Conservation (phyloP, 2,329 filamentous ascomycete genomes). For the Sporothrix brunneoviolacea region DNA sequence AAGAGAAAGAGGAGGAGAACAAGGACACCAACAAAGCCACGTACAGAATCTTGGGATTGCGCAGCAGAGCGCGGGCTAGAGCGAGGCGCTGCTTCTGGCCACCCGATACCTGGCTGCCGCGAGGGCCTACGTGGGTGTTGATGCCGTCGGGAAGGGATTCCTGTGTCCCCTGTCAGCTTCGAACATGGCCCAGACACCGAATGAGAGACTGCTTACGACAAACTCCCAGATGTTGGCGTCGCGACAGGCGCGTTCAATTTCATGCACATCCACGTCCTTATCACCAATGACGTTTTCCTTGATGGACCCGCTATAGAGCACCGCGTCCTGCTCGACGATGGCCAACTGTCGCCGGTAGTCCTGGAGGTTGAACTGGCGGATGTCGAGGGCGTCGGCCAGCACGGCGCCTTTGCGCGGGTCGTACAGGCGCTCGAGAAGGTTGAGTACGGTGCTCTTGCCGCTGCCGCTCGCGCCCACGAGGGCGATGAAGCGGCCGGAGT, state of each 20-base stretch:
- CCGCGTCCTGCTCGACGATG: conserved; percentile 88
- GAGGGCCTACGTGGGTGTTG: conserved; percentile 75
- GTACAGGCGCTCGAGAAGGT: conserved; percentile 87
- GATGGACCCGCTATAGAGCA: conserved; percentile 85
- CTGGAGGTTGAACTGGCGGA: conserved; percentile 72
- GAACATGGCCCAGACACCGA: neutral
- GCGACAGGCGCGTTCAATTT: conserved; percentile 69
- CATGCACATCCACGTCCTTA: conserved; percentile 58
- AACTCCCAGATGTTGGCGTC: conserved; percentile 92
- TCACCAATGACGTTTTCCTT: conserved; percentile 73
- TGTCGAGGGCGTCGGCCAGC: conserved; percentile 73
- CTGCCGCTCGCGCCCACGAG: conserved; percentile 90
- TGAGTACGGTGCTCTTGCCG: conserved; percentile 89
- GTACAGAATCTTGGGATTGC: conserved; percentile 71
- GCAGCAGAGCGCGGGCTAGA: conserved; percentile 81
- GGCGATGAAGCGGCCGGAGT: conserved; percentile 75
- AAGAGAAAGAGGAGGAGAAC: neutral
- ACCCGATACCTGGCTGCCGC: conserved; percentile 79
- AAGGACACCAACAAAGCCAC: neutral
- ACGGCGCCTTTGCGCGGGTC: conserved; percentile 74
- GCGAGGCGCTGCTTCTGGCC: conserved; percentile 92
- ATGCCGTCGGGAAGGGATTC: conserved; percentile 65
- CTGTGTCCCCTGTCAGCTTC: neutral
- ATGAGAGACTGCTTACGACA: conserved; percentile 52
- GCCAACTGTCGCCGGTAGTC: conserved; percentile 80